Evolutionary conservation across 148 eudicot species (phyloP).

Genomic region (Nyssa sinensis): DNA sequence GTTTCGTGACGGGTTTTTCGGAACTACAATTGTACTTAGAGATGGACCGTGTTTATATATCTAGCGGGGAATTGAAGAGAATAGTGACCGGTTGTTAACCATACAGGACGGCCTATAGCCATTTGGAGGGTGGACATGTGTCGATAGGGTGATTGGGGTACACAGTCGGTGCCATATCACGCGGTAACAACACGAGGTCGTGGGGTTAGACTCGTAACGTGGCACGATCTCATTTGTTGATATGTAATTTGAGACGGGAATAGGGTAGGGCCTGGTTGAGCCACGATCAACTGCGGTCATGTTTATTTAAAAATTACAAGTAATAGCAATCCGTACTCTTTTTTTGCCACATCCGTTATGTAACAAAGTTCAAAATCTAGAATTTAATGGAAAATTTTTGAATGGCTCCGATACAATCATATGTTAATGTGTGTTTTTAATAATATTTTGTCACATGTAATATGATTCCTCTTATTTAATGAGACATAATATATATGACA

Average conservation of each 20-base stretch:
- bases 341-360: no score
- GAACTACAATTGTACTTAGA: not conserved
- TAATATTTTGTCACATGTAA: no score
- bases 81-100: constrained; percentile 34
- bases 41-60: constrained; percentile 26
- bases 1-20: not conserved
- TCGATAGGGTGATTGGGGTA: constrained; percentile 16
- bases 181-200: constrained; percentile 22
- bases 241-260: not conserved
- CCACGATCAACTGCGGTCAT: no score
- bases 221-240: not conserved
- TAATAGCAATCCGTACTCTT: no score
- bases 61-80: constrained; percentile 29
- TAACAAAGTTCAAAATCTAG: no score
- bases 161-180: constrained; percentile 33
- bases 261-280: not conserved
- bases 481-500: no score
- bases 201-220: constrained; percentile 10
- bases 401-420: no score
- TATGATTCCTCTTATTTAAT: no score
- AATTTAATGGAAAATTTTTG: no score
- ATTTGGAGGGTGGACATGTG: constrained; percentile 38
- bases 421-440: no score
- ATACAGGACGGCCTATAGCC: constrained; percentile 29
- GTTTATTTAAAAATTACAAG: no score